Evolutionary conservation across 257 asterid genomes (phyloP), one percentile per base, ranked within the genome.

Genomic region (Anisodus acutangulus): DNA sequence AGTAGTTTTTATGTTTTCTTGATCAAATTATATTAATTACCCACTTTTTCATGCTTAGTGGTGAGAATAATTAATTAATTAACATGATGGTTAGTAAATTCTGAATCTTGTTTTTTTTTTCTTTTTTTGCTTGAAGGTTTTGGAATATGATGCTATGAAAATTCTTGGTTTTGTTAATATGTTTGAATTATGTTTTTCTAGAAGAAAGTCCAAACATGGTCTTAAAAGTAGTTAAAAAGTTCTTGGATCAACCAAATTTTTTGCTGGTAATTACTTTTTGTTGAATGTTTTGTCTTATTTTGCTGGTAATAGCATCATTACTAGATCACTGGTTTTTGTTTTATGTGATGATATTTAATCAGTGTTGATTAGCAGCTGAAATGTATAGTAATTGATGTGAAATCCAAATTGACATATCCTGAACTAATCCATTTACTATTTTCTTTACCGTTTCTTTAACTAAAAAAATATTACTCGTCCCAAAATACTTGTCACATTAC

Each of bases 21-120:
- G 22, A 74, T 63, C 26, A 49, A 43, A 31, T 31, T 31, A 31
- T 31, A 31, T 31, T 80, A 3, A 41, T 41, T 74, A 69, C 26
- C 51, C 35, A 6, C n/a, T 26, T 60, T 85, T 62, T 85, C 63
- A 47, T 22, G 41, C 55, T 81, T 83, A 39, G 31, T 11, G 54
- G n/a, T 13, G 64, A 13, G 11, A 78, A 26, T 53, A 31, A 11
- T 19, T 51, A 12, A 51, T 55, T 55, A 55, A 55, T 4, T 51
- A 51, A 12, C 9, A 2, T 76, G 45, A 12, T 76, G 81, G 26
- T 72, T 72, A 41, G 37, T 62, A 7, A 47, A 22, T 8, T 74
- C 16, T 49, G 43, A 49, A 49, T 51, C 62, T 51, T 47, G 80
- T 6, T 13, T 15, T n/a, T 49, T 72, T 72, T 5, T 13, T 15